Evolutionary conservation across 306 rosid species (phyloP).

Genomic region (Begonia masoniana): DNA sequence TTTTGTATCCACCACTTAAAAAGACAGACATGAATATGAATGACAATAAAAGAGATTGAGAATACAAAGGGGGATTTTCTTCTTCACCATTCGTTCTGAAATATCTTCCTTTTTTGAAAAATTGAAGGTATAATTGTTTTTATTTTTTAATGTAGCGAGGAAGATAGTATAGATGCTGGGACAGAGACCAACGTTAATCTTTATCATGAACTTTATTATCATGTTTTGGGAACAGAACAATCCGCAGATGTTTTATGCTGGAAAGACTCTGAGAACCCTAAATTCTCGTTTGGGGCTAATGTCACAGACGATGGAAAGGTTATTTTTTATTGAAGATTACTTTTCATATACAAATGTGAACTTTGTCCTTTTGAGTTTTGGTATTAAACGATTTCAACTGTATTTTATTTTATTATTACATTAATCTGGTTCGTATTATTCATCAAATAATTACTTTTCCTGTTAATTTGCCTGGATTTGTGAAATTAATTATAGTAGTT

Average conservation of each 20-base stretch:
- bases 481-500: too few relatives aligned
- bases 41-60: too few relatives aligned
- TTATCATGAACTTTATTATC: constrained; percentile 68
- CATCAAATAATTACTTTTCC: too few relatives aligned
- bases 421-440: too few relatives aligned
- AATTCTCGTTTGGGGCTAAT: constrained; percentile 38
- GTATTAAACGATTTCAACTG: too few relatives aligned
- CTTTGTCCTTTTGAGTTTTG: too few relatives aligned
- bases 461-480: too few relatives aligned
- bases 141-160: constrained; percentile 31
- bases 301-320: constrained; percentile 90
- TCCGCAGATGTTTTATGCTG: constrained; percentile 78
- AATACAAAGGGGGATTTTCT: too few relatives aligned
- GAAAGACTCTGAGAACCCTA: constrained; percentile 75
- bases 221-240: constrained; percentile 72
- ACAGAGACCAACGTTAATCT: constrained; percentile 76
- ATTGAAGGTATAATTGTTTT: constrained; percentile 5
- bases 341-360: not conserved
- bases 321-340: constrained; percentile 7
- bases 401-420: too few relatives aligned
- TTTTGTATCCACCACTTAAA: too few relatives aligned
- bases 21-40: too few relatives aligned
- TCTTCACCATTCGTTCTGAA: too few relatives aligned
- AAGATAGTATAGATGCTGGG: constrained; percentile 59
- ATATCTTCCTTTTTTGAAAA: not conserved